Evolutionary conservation across 176 grass and related monocot genomes (phyloP).

Genomic region (Secale cereale): DNA sequence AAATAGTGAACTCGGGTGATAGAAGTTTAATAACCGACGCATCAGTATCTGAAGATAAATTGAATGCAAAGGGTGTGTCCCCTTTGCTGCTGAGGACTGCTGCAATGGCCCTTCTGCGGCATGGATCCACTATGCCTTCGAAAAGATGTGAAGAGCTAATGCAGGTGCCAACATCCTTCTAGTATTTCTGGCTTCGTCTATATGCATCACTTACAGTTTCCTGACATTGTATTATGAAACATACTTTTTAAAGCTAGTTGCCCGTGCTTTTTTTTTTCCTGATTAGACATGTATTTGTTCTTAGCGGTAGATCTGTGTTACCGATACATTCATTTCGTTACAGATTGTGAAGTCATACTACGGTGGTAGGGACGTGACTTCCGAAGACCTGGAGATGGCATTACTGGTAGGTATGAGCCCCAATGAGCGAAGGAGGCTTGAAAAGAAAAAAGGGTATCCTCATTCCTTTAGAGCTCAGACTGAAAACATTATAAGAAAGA

Average conservation of each 20-base stretch:
- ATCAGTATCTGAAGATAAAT: conserved; percentile 31
- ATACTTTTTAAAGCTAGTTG: conserved; percentile 4
- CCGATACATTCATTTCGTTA: conserved; percentile 1
- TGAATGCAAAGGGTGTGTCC: conserved; percentile 61
- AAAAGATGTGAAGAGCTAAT: conserved; percentile 72
- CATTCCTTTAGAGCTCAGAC: conserved; percentile 48
- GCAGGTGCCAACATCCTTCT: conserved; percentile 48
- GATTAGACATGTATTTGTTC: conserved; percentile 15
- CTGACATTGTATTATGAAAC: background rate
- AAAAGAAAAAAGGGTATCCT: conserved; percentile 76
- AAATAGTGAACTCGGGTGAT: conserved; percentile 76
- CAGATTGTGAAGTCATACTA: conserved; percentile 86
- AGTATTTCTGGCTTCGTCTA: background rate
- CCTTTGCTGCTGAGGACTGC: conserved; percentile 89
- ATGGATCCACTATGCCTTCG: conserved; percentile 86
- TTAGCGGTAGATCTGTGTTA: conserved; percentile 2
- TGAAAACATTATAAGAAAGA: conserved; percentile 45
- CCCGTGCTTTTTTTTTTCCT: background rate
- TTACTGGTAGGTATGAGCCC: conserved; percentile 88
- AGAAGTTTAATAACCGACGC: conserved; percentile 40
- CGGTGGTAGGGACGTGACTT: conserved; percentile 73
- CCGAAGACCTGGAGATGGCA: conserved; percentile 75
- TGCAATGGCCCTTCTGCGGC: conserved; percentile 92
- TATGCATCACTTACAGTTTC: conserved; percentile 22
- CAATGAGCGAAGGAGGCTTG: conserved; percentile 64